phyloP scores from a whole-genome alignment of 768 basidiomycete genomes.

The Tulasnella sp. region DNA sequence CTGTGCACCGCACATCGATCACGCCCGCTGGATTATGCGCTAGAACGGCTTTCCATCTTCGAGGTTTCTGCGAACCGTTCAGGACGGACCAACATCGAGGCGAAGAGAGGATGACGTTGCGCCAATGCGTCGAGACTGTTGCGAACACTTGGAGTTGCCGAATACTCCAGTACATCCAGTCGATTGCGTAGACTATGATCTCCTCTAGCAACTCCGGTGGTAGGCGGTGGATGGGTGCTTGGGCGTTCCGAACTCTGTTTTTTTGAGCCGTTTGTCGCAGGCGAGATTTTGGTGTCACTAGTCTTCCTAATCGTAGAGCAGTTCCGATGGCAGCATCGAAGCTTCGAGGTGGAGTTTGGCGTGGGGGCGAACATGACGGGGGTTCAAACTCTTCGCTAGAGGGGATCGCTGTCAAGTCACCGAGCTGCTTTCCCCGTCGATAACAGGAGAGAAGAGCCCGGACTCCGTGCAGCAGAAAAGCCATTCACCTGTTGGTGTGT shows the following conservation, averaged over 20 bases:
- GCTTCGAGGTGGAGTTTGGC: not conserved
- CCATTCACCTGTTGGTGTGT: not conserved
- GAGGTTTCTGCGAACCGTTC: not conserved
- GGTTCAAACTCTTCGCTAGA: not conserved
- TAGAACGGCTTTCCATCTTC: not conserved
- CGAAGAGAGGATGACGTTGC: slow-evolving; percentile 16
- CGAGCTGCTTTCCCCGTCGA: not conserved
- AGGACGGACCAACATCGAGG: slow-evolving; percentile 10
- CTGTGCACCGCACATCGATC: not conserved
- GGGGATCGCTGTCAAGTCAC: not conserved
- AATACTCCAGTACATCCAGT: not conserved
- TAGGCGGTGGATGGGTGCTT: slow-evolving; percentile 13
- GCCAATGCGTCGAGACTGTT: not conserved
- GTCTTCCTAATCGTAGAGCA: not conserved
- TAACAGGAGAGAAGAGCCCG: not conserved
- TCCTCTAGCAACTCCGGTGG: not conserved
- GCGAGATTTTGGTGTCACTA: not conserved
- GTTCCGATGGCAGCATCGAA: not conserved
- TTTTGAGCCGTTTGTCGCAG: not conserved
- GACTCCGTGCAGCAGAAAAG: not conserved
- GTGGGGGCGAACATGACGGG: not conserved
- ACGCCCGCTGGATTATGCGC: not conserved
- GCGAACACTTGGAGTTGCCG: not conserved
- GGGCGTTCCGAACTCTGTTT: slow-evolving; percentile 2
- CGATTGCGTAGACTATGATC: slow-evolving; percentile 1